phyloP scores from a whole-genome alignment of 106 monocot genomes.

The Cymbidium sinense region DNA sequence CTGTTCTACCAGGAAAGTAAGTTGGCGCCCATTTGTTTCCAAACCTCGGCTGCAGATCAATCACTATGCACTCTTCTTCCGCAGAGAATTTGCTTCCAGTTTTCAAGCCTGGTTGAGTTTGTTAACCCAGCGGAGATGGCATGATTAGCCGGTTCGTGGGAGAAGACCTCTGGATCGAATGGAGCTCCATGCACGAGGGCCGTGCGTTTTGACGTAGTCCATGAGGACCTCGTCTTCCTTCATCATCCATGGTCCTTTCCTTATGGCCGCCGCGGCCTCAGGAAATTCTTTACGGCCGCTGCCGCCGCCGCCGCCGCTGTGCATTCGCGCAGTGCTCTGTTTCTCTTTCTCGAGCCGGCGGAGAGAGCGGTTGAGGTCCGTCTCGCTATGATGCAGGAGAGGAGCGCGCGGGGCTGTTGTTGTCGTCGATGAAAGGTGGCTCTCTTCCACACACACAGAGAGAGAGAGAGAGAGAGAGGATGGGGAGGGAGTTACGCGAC shows the following conservation, averaged over 20 bases:
- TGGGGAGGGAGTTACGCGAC: too few relatives aligned
- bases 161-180: constrained; percentile 81
- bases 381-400: not conserved
- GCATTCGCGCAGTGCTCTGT: not conserved
- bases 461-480: too few relatives aligned
- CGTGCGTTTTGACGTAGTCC: constrained; percentile 53
- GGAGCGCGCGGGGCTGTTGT: not conserved
- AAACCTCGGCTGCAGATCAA: constrained; percentile 53
- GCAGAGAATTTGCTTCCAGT: constrained; percentile 67
- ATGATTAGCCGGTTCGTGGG: constrained; percentile 80
- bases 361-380: constrained; percentile 21
- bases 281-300: constrained; percentile 24
- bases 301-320: not conserved
- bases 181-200: constrained; percentile 88
- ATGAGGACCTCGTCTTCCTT: constrained; percentile 70
- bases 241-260: constrained; percentile 69
- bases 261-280: constrained; percentile 4
- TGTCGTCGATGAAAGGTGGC: not conserved
- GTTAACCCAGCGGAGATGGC: constrained; percentile 92
- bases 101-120: constrained; percentile 81
- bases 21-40: constrained; percentile 92
- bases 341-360: constrained; percentile 27
- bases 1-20: constrained; percentile 65
- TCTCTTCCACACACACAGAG: not conserved
- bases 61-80: constrained; percentile 65